A percentile compares a stretch with the other conserved stretches of the same genome.
Evolutionary conservation across 106 monocot species (phyloP).

Genomic region (Cymbidium sinense): DNA sequence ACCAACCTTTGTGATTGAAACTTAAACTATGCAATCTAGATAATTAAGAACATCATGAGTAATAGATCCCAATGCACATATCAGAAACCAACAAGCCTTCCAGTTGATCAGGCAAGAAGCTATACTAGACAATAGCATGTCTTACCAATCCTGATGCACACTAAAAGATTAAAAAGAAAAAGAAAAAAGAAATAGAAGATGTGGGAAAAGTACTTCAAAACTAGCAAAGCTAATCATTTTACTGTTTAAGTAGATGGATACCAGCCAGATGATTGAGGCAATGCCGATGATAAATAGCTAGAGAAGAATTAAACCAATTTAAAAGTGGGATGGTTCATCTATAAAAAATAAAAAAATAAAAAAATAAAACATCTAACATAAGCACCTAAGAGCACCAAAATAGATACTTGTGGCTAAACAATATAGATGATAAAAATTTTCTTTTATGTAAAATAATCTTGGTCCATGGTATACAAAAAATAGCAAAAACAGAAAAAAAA

Average conservation of each 20-base stretch:
- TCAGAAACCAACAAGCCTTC: too few species aligned
- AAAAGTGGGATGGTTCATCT: not conserved
- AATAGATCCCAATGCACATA: too few species aligned
- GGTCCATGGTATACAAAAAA: not conserved
- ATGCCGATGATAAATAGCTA: too few species aligned
- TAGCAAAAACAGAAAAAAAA: not conserved
- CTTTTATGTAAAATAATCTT: not conserved
- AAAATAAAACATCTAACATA: not conserved
- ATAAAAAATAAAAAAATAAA: too few species aligned
- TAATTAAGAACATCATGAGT: too few species aligned
- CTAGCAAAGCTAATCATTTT: not conserved
- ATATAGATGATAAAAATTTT: not conserved
- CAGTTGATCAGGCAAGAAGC: too few species aligned
- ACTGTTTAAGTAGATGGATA: not conserved
- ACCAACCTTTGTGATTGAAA: too few species aligned
- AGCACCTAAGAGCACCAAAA: not conserved
- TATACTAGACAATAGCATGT: too few species aligned
- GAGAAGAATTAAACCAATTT: too few species aligned
- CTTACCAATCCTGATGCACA: too few species aligned
- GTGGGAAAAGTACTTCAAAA: too few species aligned
- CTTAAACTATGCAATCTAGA: too few species aligned
- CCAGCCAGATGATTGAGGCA: not conserved
- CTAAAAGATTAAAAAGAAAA: not conserved
- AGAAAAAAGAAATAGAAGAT: not conserved
- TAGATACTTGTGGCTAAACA: not conserved